These are phyloP conservation scores for Xylaria flabelliformis DNA, from an alignment of 495 filamentous ascomycete species.

Conservation along the genomic window DNA sequence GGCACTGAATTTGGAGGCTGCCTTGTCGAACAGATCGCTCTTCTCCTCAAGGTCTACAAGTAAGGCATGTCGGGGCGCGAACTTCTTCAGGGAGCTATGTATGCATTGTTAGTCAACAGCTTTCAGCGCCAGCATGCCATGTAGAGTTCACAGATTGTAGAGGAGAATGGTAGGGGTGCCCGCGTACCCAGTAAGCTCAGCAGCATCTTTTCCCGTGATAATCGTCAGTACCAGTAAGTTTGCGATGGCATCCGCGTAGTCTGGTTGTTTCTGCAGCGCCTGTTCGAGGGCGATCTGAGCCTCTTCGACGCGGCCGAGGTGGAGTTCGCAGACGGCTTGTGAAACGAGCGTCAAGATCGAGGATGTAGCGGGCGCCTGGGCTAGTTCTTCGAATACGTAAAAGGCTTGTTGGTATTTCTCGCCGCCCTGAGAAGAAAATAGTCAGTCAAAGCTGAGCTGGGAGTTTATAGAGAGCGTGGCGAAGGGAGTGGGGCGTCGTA, in stretches of 20 bases:
- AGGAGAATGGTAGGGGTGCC: neutral
- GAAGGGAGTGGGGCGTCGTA: conserved; percentile 54
- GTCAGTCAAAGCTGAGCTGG: conserved; percentile 4
- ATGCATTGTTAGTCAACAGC: conserved; percentile 8
- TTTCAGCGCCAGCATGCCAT: conserved; percentile 38
- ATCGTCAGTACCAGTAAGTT: conserved; percentile 81
- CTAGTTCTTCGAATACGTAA: conserved; percentile 98
- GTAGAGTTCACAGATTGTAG: conserved; percentile 19
- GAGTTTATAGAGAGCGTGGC: neutral
- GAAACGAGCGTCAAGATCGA: conserved; percentile 73
- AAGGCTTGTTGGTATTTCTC: conserved; percentile 97
- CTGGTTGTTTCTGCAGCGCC: conserved; percentile 75
- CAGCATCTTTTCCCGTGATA: conserved; percentile 71
- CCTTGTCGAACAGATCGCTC: conserved; percentile 77
- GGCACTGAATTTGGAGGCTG: conserved; percentile 76
- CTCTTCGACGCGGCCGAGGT: conserved; percentile 87
- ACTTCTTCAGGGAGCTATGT: conserved; percentile 59
- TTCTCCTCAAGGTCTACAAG: conserved; percentile 76
- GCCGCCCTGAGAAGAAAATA: conserved; percentile 67
- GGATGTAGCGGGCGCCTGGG: conserved; percentile 77
- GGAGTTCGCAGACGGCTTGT: conserved; percentile 91
- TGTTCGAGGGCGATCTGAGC: conserved; percentile 84
- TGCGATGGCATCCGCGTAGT: conserved; percentile 74
- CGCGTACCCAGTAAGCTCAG: conserved; percentile 66
- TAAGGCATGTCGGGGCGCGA: conserved; percentile 67